A percentile compares a stretch with the other conserved stretches of the same genome.
Conservation (phyloP, 257 asterid genomes). For the Salvia miltiorrhiza region DNA sequence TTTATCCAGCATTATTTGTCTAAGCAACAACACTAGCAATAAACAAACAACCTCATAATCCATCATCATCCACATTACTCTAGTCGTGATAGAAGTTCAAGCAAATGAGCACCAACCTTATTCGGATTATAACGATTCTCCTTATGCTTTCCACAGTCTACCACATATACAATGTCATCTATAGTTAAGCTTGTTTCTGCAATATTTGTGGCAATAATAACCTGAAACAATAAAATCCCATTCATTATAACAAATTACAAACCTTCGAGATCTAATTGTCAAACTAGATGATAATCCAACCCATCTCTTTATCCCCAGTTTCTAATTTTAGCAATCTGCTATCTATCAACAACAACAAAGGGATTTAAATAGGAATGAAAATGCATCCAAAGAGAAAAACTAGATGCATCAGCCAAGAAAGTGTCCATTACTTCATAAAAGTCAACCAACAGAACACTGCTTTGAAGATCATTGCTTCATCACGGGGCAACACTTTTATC, state of each 20-base stretch:
- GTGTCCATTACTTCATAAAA: neutral
- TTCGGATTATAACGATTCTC: constrained; percentile 92
- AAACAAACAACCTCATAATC: constrained; percentile 7
- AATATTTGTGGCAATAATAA: constrained; percentile 90
- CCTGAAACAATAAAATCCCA: constrained; percentile 40
- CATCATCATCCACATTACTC: constrained; percentile 18
- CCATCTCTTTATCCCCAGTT: neutral
- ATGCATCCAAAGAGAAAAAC: neutral
- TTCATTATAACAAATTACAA: constrained; percentile 5
- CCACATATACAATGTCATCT: constrained; percentile 93
- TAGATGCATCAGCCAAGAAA: neutral
- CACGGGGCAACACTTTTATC: neutral
- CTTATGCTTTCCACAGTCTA: constrained; percentile 94
- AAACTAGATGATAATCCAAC: neutral
- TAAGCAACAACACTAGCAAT: neutral
- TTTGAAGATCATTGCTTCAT: neutral
- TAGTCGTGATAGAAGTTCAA: constrained; percentile 15
- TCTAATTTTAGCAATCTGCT: neutral
- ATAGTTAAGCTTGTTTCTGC: constrained; percentile 99
- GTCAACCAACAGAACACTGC: neutral
- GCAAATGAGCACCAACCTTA: constrained; percentile 54
- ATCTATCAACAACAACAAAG: too few species aligned
- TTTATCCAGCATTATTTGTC: neutral
- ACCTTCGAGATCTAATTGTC: constrained; percentile 11
- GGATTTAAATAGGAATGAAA: neutral